Conservation (phyloP, 306 rosid genomes). For the Oemleria cerasiformis region DNA sequence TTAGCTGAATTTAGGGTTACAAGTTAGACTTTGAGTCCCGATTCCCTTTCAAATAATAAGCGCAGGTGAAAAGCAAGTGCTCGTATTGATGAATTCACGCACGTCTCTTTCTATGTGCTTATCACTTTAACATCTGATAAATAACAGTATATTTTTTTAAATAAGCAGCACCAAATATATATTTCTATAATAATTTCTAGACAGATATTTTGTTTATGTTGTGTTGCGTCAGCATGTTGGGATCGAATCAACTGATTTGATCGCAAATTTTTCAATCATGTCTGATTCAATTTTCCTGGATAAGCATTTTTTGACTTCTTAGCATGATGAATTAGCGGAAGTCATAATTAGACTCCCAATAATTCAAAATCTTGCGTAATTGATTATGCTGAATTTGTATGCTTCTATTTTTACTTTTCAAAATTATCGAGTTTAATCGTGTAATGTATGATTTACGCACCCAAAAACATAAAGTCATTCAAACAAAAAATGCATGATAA, state of each 20-base stretch:
- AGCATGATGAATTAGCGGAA: not conserved
- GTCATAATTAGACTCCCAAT: not conserved
- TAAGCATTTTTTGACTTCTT: not conserved
- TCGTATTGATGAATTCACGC: constrained; percentile 18
- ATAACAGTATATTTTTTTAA: no score
- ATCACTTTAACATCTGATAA: not conserved
- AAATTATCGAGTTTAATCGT: no score
- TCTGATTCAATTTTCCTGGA: not conserved
- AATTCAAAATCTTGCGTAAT: no score
- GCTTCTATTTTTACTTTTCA: no score
- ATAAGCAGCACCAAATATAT: constrained; percentile 11
- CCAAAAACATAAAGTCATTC: no score
- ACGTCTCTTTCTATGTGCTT: constrained; percentile 23
- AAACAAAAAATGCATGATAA: no score
- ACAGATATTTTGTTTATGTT: not conserved
- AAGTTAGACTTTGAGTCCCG: constrained; percentile 16
- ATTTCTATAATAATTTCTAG: not conserved
- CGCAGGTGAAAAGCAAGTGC: not conserved
- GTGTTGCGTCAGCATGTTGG: not conserved
- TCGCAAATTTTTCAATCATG: not conserved
- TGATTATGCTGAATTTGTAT: no score
- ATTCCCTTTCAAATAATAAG: not conserved
- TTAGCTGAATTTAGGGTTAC: not conserved
- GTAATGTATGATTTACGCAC: no score
- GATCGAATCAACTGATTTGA: not conserved